phyloP scores from a whole-genome alignment of 139 green algal genomes.

The Chlorella sorokiniana region DNA sequence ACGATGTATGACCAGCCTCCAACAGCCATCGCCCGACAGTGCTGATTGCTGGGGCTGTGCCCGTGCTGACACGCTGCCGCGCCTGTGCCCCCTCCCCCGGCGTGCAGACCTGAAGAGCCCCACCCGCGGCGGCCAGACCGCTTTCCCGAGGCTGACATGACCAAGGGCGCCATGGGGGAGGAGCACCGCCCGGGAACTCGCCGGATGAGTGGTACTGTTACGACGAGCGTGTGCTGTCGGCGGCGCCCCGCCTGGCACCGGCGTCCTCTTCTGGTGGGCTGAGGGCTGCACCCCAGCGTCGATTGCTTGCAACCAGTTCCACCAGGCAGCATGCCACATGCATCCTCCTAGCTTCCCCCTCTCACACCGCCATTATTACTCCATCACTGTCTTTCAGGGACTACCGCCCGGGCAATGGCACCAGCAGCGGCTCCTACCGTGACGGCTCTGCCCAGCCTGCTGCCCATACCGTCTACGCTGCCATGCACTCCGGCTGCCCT shows the following conservation, averaged over 20 bases:
- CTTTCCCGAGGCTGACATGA: slow-evolving; percentile 36
- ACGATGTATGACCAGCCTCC: too few relatives aligned
- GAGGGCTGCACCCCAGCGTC: neutral
- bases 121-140: slow-evolving; percentile 34
- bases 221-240: slow-evolving; percentile 28
- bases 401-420: slow-evolving; percentile 27
- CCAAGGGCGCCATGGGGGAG: neutral
- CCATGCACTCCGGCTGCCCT: slow-evolving; percentile 53
- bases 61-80: neutral
- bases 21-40: neutral
- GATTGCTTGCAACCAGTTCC: neutral
- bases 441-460: slow-evolving; percentile 36
- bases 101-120: slow-evolving; percentile 7
- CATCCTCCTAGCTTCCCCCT: neutral
- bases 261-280: slow-evolving; percentile 40
- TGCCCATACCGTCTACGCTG: slow-evolving; percentile 20
- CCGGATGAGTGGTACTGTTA: slow-evolving; percentile 43
- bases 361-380: neutral
- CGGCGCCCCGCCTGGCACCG: slow-evolving; percentile 20
- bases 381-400: neutral
- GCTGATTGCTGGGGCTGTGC: neutral
- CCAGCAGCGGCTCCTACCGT: slow-evolving; percentile 16
- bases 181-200: neutral
- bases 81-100: neutral
- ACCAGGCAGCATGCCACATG: neutral